A percentile compares a stretch with the other conserved stretches of the same genome.
Evolutionary conservation across 495 filamentous ascomycete species (phyloP).

Genomic region (Penicillium goetzii): DNA sequence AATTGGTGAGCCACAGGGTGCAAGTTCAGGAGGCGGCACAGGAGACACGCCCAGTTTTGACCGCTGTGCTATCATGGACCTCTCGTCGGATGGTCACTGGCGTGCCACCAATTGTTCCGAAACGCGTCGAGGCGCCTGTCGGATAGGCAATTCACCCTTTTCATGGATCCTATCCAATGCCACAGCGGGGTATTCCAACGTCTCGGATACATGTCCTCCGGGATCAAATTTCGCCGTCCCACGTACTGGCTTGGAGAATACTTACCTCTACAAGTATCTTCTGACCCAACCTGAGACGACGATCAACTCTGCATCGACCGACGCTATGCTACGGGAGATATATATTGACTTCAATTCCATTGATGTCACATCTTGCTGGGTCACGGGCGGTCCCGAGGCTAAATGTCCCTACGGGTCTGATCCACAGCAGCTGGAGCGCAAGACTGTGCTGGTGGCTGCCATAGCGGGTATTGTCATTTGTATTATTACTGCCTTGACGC

Average conservation of each 20-base stretch:
- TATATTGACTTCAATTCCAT: conserved; percentile 65
- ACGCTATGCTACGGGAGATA: conserved; percentile 37
- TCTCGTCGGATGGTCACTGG: conserved; percentile 55
- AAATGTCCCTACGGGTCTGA: conserved; percentile 57
- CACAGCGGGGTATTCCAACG: conserved; percentile 39
- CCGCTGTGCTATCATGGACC: conserved; percentile 59
- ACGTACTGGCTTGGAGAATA: conserved; percentile 65
- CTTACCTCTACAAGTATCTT: conserved; percentile 51
- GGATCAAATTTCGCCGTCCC: conserved; percentile 54
- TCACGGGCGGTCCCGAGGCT: conserved; percentile 51
- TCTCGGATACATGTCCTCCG: conserved; percentile 43
- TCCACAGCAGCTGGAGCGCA: conserved; percentile 41
- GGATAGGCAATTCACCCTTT: conserved; percentile 53
- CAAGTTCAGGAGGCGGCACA: conserved; percentile 30
- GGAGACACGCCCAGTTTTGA: conserved; percentile 29
- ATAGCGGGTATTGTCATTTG: conserved; percentile 63
- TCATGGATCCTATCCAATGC: conserved; percentile 55
- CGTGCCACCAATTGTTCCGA: conserved; percentile 56
- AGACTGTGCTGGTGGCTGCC: conserved; percentile 60
- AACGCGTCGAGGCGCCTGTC: conserved; percentile 57
- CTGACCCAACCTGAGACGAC: conserved; percentile 28
- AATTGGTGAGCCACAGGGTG: conserved; percentile 54
- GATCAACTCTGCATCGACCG: conserved; percentile 31
- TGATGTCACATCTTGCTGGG: conserved; percentile 61
- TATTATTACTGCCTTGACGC: conserved; percentile 59